Evolutionary conservation across 441 rosid species (phyloP), one percentile per base, ranked within the genome.

Genomic region (Euphorbia corollata): DNA sequence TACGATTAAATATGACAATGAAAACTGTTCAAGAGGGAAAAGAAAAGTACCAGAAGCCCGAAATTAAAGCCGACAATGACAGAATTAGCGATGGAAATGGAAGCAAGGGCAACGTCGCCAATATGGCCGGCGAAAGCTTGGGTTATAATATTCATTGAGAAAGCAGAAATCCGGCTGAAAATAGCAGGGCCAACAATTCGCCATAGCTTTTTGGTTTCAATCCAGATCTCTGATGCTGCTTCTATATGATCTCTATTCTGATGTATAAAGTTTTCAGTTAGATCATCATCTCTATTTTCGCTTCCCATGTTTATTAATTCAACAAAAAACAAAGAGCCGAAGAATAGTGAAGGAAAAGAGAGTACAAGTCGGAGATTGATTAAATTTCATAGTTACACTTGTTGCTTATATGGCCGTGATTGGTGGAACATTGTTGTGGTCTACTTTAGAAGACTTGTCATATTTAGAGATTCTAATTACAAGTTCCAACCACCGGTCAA

Each of bases 71-170:
- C 91, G 39, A 86, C 84, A 22, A 85, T 85, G 78, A 88, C 87
- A 48, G 83, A 86, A 73, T 85, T 91, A 70, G 92, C 89, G 8
- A 90, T 85, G 77, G 92, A 86, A 45, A 90, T 75, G 51, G 95
- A 81, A 23, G 95, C 92, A 65, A 88, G 95, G 62, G 87, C 83
- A 15, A 90, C 88, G 16, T 87, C 92, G 3, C 92, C 97, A 6
- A 90, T 83, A 77, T 87, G 91, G 67, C 97, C 97, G 0, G 90
- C 91, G 22, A 90, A 90, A 59, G 88, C 92, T 69, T 86, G 97
- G 27, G 90, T 78, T 67, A 88, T 67, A 68, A 87, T 68, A 78
- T 86, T 79, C 88, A 85, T 88, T 63, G 84, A 55, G 80, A 74
- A 86, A 48, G 83, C 6, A 0, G 92, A 76, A 50, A 88, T 34